Evolutionary conservation across 1,139 yeast species (phyloP).

Genomic region (Ogataea hybrid): DNA sequence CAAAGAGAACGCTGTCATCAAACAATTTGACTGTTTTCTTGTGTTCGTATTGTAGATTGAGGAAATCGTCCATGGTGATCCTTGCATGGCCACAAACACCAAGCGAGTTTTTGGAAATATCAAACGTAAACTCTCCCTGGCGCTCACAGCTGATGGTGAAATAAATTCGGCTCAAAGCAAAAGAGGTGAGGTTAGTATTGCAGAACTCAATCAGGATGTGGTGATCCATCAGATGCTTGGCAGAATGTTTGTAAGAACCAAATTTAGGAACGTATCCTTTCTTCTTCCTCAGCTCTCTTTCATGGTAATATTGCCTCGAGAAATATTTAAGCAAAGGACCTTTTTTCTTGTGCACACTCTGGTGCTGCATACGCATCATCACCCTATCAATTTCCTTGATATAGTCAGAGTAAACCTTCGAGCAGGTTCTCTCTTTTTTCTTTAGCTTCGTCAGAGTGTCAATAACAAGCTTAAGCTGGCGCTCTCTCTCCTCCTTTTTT

Average conservation of each 20-base stretch:
- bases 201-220: conserved; percentile 61
- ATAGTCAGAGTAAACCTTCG: conserved; percentile 63
- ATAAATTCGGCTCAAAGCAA: conserved; percentile 14
- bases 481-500: conserved; percentile 59
- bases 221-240: conserved; percentile 72
- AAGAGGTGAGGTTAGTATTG: conserved; percentile 31
- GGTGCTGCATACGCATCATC: conserved; percentile 19
- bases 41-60: conserved; percentile 65
- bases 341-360: conserved; percentile 50
- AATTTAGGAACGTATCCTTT: conserved; percentile 69
- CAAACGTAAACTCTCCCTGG: conserved; percentile 70
- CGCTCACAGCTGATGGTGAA: conserved; percentile 62
- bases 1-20: conserved; percentile 64
- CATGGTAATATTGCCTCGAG: conserved; percentile 77
- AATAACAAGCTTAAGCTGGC: conserved; percentile 59
- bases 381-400: conserved; percentile 58
- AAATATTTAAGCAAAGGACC: conserved; percentile 47
- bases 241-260: conserved; percentile 82
- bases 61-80: conserved; percentile 64
- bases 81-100: conserved; percentile 33
- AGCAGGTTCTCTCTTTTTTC: conserved; percentile 61
- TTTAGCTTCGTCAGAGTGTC: conserved; percentile 58
- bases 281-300: conserved; percentile 66
- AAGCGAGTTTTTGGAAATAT: conserved; percentile 36
- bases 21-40: conserved; percentile 51